Base-by-base conservation (phyloP, 139 green algal species). In the Coccomyxa sp. region DNA sequence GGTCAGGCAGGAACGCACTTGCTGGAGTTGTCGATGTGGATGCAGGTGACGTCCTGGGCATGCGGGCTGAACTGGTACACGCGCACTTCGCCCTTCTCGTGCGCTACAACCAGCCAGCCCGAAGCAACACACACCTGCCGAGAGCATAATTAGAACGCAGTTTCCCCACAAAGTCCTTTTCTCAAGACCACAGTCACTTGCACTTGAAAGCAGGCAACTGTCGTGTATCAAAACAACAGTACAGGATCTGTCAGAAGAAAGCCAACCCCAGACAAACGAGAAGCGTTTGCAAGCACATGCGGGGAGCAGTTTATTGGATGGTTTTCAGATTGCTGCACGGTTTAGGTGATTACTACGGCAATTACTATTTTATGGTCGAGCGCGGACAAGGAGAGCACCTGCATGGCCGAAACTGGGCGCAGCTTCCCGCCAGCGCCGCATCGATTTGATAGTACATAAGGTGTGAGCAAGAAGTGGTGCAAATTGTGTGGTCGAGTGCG, bases 51-150 rank as follows among this genome's bases (percentile, higher is more conserved):
- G 1, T 79, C 59, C 63, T 89, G 83, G 7, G 81, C 28, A 10
- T 28, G 28, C 57, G 76, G 68, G 30, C 76, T 83, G 79, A 90
- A 92, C 80, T 92, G 89, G 71, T 89, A 92, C 17, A 92, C 23
- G 30, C 88, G 83, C 27, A 85, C 86, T 7, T 91, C 85, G 17
- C 89, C 89, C 30, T 85, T 79, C 27, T 77, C 58, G 63, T 92
- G 88, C 0, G 82, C 88, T 17, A 90, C 89, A 23, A 81, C 75
- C 79, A 92, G 60, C 32, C 92, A 30, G 14, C 89, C 89, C 16
- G 89, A 85, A 58, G 77, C 58, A 13, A 82, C 66, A 79, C 84
- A 87, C 28, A 90, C 84, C 87, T 90, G 85, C n/a, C 58, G 12
- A 28, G 10, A 71, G 63, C 63, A 71, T 1, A 9, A 51, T 7